Base-by-base conservation (phyloP, 805 yeast genomes). In the Yarrowia sp. region DNA sequence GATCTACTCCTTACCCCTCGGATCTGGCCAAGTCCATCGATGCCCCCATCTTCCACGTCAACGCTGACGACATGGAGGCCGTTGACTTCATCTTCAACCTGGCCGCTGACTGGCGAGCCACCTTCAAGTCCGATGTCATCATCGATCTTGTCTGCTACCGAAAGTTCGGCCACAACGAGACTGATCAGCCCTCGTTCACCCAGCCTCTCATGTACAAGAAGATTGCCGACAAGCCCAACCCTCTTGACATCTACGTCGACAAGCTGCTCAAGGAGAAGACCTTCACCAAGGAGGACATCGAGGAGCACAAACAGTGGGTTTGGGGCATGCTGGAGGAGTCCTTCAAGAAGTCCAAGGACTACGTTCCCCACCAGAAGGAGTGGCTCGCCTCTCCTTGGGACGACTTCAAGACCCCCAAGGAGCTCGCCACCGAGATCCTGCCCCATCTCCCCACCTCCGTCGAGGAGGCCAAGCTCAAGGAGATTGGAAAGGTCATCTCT, bases 331-430 rank as follows among this genome's bases (percentile, higher is more conserved):
- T 95, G 75, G 98, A 95, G 82, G 95, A 91, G 75, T 89, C 97
- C 12, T 95, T 93, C 82, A 79, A 82, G 71, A 91, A 91, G 82
- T 87, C 97, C 61, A 92, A 92, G 82, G 97, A 92, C 70, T 92
- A 92, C 82, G 86, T 85, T 75, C 96, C 98, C 75, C 89, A 92
- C 72, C 86, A 94, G 40, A 88, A 97, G 84, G 98, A 94, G 83
- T 95, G 99, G 99, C 86, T 95, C 76, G 91, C 99, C 68, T 91
- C 97, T 55, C 95, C 98, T 74, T 95, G 99, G 99, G 97, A 93
- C 81, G 97, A 92, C 74, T 95, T 95, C 85, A 96, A 96, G 85
- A 91, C 97, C 68, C 97, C 98, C 78, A 92, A 88, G 81, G 98
- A 93, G 82, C 86, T 95, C 75, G 97, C 98, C 50, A 91, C 95